Evolutionary conservation across 2,329 filamentous ascomycete species (phyloP).

Genomic region (Corniculantispora saksenae): DNA sequence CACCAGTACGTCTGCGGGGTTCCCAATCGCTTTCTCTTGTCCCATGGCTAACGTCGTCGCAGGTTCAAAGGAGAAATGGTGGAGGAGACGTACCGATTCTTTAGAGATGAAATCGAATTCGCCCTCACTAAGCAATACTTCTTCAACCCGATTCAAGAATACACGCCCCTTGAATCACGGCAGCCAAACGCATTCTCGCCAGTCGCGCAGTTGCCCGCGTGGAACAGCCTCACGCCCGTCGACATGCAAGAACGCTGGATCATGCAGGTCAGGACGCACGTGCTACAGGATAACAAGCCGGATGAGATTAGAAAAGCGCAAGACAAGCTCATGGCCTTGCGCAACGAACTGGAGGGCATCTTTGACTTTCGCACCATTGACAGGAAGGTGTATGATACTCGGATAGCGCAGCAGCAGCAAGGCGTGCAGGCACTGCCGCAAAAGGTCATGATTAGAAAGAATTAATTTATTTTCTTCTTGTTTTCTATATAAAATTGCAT

Average conservation of each 20-base stretch:
- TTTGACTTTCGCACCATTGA: conserved; percentile 56
- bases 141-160: conserved; percentile 34
- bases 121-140: conserved; percentile 51
- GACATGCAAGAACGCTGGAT: conserved; percentile 56
- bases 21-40: fast-evolving
- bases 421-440: conserved; percentile 42
- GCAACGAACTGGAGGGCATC: conserved; percentile 50
- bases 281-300: conserved; percentile 58
- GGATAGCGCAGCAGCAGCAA: conserved; percentile 41
- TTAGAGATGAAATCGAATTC: conserved; percentile 56
- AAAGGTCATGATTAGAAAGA: conserved; percentile 37
- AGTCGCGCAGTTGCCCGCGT: conserved; percentile 43
- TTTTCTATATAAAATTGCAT: too few species aligned
- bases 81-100: conserved; percentile 56
- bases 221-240: conserved; percentile 47
- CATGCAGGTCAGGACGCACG: conserved; percentile 54
- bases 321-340: conserved; percentile 49
- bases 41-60: conserved; percentile 9
- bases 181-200: conserved; percentile 24
- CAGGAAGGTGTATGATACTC: conserved; percentile 55
- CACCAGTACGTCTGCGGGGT: conserved; percentile 44
- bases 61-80: conserved; percentile 56
- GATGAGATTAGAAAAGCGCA: conserved; percentile 58
- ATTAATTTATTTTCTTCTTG: too few species aligned
- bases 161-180: conserved; percentile 34